phyloP scores from a whole-genome alignment of 805 yeast genomes.

The Wickerhamiella alocasiicola region DNA sequence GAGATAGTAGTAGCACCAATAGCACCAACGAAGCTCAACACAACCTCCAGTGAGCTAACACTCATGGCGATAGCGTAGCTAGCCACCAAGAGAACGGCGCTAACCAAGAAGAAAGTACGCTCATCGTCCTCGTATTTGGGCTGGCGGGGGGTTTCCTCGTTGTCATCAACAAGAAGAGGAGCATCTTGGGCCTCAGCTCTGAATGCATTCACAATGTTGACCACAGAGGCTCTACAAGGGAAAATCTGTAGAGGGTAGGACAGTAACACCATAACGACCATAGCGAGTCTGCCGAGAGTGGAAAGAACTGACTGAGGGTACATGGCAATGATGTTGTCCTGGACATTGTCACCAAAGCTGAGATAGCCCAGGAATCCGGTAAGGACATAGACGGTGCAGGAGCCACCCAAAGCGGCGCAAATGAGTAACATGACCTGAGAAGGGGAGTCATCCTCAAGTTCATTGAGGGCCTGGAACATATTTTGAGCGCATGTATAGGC shows the following conservation, averaged over 20 bases:
- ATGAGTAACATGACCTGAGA: slow-evolving; percentile 37
- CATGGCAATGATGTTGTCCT: slow-evolving; percentile 69
- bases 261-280: slow-evolving; percentile 64
- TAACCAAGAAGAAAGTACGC: slow-evolving; percentile 22
- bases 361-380: slow-evolving; percentile 78
- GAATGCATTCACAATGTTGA: slow-evolving; percentile 47
- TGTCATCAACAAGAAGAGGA: slow-evolving; percentile 12
- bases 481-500: slow-evolving; percentile 96
- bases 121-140: neutral
- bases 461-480: slow-evolving; percentile 81
- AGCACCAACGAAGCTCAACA: slow-evolving; percentile 79
- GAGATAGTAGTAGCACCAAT: slow-evolving; percentile 90
- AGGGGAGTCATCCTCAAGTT: slow-evolving; percentile 47
- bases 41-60: slow-evolving; percentile 64
- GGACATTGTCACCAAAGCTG: slow-evolving; percentile 71
- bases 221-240: slow-evolving; percentile 74
- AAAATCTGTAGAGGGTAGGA: slow-evolving; percentile 87
- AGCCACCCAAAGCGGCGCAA: slow-evolving; percentile 41
- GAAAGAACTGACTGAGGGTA: slow-evolving; percentile 55
- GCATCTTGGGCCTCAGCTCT: slow-evolving; percentile 1
- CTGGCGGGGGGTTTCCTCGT: neutral
- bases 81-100: slow-evolving; percentile 34
- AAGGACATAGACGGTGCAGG: slow-evolving; percentile 47
- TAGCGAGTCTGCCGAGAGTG: slow-evolving; percentile 67
- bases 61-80: slow-evolving; percentile 55